Conservation (phyloP, 805 yeast species). For the Saturnispora quitensis region DNA sequence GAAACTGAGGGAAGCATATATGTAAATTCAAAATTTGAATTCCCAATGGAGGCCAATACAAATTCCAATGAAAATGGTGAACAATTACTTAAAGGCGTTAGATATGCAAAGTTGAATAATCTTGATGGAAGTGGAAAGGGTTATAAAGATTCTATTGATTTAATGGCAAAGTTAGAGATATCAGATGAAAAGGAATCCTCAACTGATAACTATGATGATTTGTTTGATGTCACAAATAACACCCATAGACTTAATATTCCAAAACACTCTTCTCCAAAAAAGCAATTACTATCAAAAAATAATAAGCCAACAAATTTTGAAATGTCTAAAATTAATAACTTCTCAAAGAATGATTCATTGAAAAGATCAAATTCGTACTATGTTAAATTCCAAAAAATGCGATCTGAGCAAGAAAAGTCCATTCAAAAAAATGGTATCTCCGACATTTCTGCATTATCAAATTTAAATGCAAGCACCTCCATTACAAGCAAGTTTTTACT, state of each 20-base stretch:
- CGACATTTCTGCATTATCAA: constrained; percentile 13
- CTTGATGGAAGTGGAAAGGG: constrained; percentile 2
- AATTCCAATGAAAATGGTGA: neutral
- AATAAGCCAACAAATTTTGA: neutral
- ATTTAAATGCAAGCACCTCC: neutral
- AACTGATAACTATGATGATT: constrained; percentile 7
- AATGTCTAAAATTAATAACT: neutral
- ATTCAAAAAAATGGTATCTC: constrained; percentile 18
- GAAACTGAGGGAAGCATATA: constrained; percentile 15
- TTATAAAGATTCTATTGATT: constrained; percentile 13
- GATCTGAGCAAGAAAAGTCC: constrained; percentile 16
- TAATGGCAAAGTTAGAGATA: constrained; percentile 5
- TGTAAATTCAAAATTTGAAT: constrained; percentile 27
- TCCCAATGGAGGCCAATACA: constrained; percentile 18
- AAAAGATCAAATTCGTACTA: constrained; percentile 14
- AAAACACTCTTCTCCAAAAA: neutral
- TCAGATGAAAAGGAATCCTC: neutral
- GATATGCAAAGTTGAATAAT: constrained; percentile 5
- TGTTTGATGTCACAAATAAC: constrained; percentile 8
- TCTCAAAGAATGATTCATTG: neutral
- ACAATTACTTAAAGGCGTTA: neutral
- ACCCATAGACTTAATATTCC: neutral
- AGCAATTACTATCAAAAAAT: neutral
- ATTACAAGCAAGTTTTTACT: constrained; percentile 8
- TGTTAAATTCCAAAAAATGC: constrained; percentile 10